Evolutionary conservation across 2,329 filamentous ascomycete genomes (phyloP).

Genomic region (Cadophora malorum): DNA sequence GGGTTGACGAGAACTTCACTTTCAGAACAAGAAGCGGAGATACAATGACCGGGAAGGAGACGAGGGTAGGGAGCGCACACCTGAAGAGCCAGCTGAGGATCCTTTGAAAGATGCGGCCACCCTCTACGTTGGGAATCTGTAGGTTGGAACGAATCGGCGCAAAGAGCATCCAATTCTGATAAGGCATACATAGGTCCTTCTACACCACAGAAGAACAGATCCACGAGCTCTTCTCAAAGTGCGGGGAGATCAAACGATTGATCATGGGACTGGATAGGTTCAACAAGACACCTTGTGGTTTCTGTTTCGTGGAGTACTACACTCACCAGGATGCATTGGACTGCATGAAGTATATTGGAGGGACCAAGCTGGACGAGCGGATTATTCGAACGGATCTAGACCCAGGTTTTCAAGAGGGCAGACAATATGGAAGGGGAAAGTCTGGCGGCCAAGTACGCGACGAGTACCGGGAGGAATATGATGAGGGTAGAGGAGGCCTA

Average conservation of each 20-base stretch:
- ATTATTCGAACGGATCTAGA: constrained; percentile 96
- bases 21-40: constrained; percentile 59
- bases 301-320: constrained; percentile 99
- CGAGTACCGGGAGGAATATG: constrained; percentile 96
- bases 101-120: constrained; percentile 88
- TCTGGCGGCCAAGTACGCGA: constrained; percentile 96
- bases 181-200: constrained; percentile 69
- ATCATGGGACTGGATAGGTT: constrained; percentile 98
- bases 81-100: constrained; percentile 69
- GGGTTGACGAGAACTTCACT: constrained; percentile 32
- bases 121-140: constrained; percentile 97
- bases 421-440: constrained; percentile 95
- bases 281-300: constrained; percentile 97
- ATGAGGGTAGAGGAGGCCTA: constrained; percentile 90
- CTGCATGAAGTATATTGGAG: constrained; percentile 98
- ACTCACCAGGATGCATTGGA: constrained; percentile 96
- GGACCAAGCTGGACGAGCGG: constrained; percentile 96
- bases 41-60: constrained; percentile 64
- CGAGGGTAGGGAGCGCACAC: constrained; percentile 52
- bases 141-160: constrained; percentile 47
- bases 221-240: constrained; percentile 94
- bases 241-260: constrained; percentile 96
- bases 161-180: constrained; percentile 23
- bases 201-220: constrained; percentile 99
- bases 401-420: constrained; percentile 92